These are phyloP conservation scores for Magnolia kwangsiensis DNA, from an alignment of 164 flowering plant species.

Conservation along the genomic window DNA sequence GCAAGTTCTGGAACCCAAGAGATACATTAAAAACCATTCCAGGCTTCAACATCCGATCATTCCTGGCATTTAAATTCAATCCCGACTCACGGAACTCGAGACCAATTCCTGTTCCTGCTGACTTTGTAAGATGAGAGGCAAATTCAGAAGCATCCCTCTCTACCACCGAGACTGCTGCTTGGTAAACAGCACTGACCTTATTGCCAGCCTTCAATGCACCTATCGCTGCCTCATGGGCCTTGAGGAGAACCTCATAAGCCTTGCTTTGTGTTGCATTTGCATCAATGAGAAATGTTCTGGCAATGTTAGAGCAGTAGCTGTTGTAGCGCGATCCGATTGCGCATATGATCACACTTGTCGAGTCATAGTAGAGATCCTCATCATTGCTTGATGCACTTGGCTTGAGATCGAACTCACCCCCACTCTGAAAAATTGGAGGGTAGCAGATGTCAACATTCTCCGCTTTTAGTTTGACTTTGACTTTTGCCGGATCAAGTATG, in stretches of 20 bases:
- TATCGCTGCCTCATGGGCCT: slow-evolving; percentile 78
- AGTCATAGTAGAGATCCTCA: slow-evolving; percentile 56
- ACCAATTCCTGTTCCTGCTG: slow-evolving; percentile 82
- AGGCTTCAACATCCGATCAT: slow-evolving; percentile 52
- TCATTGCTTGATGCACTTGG: slow-evolving; percentile 84
- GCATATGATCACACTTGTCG: slow-evolving; percentile 70
- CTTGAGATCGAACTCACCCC: slow-evolving; percentile 70
- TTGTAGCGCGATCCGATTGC: slow-evolving; percentile 71
- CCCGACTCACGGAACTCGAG: slow-evolving; percentile 82
- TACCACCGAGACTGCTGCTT: slow-evolving; percentile 57
- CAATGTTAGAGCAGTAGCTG: slow-evolving; percentile 78
- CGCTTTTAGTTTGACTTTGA: slow-evolving; percentile 63
- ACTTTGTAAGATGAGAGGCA: slow-evolving; percentile 48
- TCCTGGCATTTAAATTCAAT: slow-evolving; percentile 58
- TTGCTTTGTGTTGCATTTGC: slow-evolving; percentile 58
- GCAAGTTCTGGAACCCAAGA: slow-evolving; percentile 73
- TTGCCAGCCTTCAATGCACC: slow-evolving; percentile 59
- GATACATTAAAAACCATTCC: slow-evolving; percentile 80
- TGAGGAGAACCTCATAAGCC: slow-evolving; percentile 75
- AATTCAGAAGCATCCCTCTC: slow-evolving; percentile 70
- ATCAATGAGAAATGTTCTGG: slow-evolving; percentile 68
- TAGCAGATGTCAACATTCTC: slow-evolving; percentile 84
- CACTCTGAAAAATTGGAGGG: slow-evolving; percentile 88
- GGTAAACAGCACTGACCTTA: slow-evolving; percentile 43
- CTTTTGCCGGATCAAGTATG: slow-evolving; percentile 54